These are phyloP conservation scores for Bruguiera gymnorhiza DNA, from an alignment of 345 rosid species.

Conservation along the genomic window DNA sequence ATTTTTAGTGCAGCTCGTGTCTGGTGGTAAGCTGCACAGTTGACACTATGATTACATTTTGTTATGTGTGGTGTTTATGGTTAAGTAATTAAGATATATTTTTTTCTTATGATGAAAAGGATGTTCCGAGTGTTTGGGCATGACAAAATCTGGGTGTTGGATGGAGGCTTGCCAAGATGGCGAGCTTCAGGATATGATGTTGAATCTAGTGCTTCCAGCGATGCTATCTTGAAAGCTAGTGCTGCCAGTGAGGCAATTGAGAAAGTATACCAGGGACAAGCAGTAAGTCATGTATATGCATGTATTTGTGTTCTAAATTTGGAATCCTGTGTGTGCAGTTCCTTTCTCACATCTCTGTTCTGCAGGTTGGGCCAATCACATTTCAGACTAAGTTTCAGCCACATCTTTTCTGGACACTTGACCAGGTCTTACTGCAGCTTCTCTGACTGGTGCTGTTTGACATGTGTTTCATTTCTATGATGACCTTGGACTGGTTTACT, in stretches of 20 bases:
- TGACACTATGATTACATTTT: conserved; percentile 7
- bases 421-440: conserved; percentile 56
- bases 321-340: neutral
- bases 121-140: conserved; percentile 97
- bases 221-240: conserved; percentile 90
- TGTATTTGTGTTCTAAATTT: neutral
- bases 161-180: conserved; percentile 99
- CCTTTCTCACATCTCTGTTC: conserved; percentile 9
- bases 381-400: conserved; percentile 81
- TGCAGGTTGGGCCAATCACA: conserved; percentile 79
- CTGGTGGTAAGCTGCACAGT: conserved; percentile 78
- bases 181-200: conserved; percentile 96
- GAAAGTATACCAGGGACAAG: conserved; percentile 83
- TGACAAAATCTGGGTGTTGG: conserved; percentile 84
- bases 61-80: neutral
- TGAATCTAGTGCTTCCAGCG: conserved; percentile 96
- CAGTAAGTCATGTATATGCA: conserved; percentile 43
- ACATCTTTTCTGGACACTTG: conserved; percentile 84
- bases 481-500: neutral
- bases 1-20: conserved; percentile 98
- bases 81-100: conserved; percentile 9
- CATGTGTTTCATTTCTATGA: neutral
- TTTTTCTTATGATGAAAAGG: conserved; percentile 40
- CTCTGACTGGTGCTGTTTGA: neutral
- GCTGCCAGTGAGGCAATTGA: conserved; percentile 97